Conservation (phyloP, 83 land plant species). For the Picea engelmannii region DNA sequence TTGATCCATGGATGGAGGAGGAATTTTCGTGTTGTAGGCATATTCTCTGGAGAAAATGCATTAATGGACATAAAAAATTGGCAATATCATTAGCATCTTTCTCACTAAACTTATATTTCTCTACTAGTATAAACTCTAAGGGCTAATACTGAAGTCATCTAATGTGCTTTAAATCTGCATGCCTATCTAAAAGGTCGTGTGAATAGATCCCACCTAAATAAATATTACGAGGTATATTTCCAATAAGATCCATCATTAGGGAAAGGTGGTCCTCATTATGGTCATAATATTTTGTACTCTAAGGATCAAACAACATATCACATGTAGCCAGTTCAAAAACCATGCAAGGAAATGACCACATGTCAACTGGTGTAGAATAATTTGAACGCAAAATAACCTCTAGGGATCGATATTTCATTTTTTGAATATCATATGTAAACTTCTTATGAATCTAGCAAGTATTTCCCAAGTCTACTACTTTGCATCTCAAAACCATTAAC, state of each 20-base stretch:
- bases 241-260: constrained; percentile 14
- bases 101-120: constrained; percentile 27
- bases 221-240: constrained; percentile 68
- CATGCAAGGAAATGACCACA: constrained; percentile 57
- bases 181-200: constrained; percentile 56
- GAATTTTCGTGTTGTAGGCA: constrained; percentile 76
- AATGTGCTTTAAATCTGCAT: constrained; percentile 78
- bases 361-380: constrained; percentile 73
- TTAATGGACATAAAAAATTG: constrained; percentile 61
- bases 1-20: constrained; percentile 15
- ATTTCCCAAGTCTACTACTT: constrained; percentile 92
- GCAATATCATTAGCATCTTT: constrained; percentile 61
- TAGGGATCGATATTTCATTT: constrained; percentile 89
- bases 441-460: constrained; percentile 83
- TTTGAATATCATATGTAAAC: constrained; percentile 72
- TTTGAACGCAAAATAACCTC: constrained; percentile 82
- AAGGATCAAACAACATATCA: constrained; percentile 85
- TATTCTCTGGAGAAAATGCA: constrained; percentile 76
- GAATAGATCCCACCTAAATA: constrained; percentile 56
- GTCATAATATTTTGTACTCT: constrained; percentile 46
- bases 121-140: constrained; percentile 52
- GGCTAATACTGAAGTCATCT: constrained; percentile 62
- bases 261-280: constrained; percentile 58
- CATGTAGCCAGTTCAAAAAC: constrained; percentile 88
- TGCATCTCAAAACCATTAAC: constrained; percentile 78